Percentiles rank a stretch among this genome's conserved stretches.
These are phyloP conservation scores for Alternaria novae-zelandiae DNA, from an alignment of 2,329 filamentous ascomycete genomes.

Conservation along the genomic window DNA sequence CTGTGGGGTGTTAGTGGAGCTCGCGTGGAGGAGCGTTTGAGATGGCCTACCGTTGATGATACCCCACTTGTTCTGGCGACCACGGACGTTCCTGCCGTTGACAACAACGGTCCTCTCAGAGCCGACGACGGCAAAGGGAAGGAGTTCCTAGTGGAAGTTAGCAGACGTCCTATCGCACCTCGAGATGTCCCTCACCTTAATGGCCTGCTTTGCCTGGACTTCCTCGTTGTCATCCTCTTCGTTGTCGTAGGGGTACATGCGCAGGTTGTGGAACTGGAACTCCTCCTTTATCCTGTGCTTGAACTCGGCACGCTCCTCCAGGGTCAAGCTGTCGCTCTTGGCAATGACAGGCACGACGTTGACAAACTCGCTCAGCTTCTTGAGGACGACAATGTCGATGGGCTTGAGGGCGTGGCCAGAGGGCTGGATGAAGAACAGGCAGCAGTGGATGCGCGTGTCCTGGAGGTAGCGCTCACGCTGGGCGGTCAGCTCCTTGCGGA, in stretches of 20 bases:
- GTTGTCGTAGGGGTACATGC: conserved; percentile 99
- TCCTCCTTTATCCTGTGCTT: conserved; percentile 99
- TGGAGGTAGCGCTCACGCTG: conserved; percentile 99
- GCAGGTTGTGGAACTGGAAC: conserved; percentile 98
- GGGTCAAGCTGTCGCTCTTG: conserved; percentile 94
- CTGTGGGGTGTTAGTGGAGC: conserved; percentile 47
- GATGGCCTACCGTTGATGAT: conserved; percentile 75
- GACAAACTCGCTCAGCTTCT: conserved; percentile 99
- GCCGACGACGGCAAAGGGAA: conserved; percentile 96
- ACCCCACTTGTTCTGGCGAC: conserved; percentile 98
- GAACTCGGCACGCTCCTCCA: conserved; percentile 94
- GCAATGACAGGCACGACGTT: conserved; percentile 99
- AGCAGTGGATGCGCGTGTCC: conserved; percentile 99
- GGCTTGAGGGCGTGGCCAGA: conserved; percentile 98
- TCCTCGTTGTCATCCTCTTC: conserved; percentile 99
- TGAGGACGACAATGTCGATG: conserved; percentile 98
- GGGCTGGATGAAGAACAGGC: conserved; percentile 99
- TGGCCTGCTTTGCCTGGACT: conserved; percentile 88
- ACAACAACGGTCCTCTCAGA: conserved; percentile 98
- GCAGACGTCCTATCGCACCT: conserved; percentile 7
- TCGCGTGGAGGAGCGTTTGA: neutral
- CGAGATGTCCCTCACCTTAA: conserved; percentile 76
- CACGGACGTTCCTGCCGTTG: conserved; percentile 95
- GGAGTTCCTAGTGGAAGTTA: conserved; percentile 72
- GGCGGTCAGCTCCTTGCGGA: conserved; percentile 98